phyloP scores from a whole-genome alignment of 345 rosid species.

The Moricandia arvensis region DNA sequence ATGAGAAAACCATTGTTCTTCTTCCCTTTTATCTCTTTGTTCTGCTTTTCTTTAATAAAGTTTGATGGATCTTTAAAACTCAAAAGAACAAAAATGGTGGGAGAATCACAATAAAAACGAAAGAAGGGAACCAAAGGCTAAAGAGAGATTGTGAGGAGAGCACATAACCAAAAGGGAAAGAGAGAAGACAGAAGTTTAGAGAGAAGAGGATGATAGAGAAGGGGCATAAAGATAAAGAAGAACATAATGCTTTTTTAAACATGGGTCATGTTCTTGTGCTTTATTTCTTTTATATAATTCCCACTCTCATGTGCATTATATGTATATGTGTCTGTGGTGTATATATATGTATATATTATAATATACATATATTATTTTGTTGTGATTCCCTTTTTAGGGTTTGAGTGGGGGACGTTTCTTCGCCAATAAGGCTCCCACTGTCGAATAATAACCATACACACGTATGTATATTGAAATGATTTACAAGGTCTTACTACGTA shows the following conservation, averaged over 20 bases:
- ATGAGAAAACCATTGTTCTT: conserved; percentile 39
- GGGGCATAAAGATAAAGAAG: conserved; percentile 36
- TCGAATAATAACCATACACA: conserved; percentile 9
- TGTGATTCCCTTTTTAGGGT: conserved; percentile 37
- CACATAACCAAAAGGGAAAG: conserved; percentile 33
- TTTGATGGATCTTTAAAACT: conserved; percentile 42
- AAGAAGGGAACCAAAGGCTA: conserved; percentile 35
- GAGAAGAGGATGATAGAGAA: conserved; percentile 37
- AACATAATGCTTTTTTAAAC: conserved; percentile 22
- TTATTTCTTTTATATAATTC: conserved; percentile 24
- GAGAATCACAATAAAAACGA: conserved; percentile 35
- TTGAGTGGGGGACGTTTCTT: conserved; percentile 39
- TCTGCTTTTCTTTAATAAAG: conserved; percentile 40
- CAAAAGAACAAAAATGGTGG: conserved; percentile 40
- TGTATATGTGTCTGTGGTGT: not conserved
- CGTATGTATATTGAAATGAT: not conserved
- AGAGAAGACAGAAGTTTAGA: conserved; percentile 33
- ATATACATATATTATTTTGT: conserved; percentile 1
- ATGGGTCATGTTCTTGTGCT: conserved; percentile 38
- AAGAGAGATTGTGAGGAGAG: conserved; percentile 31
- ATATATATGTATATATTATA: not conserved
- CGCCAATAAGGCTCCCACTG: conserved; percentile 31
- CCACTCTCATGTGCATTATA: conserved; percentile 32
- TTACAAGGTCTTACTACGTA: conserved; percentile 13
- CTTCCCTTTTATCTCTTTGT: conserved; percentile 33